These are phyloP conservation scores for Dactylonectria macrodidyma DNA, from an alignment of 2,329 filamentous ascomycete species.

Conservation along the genomic window DNA sequence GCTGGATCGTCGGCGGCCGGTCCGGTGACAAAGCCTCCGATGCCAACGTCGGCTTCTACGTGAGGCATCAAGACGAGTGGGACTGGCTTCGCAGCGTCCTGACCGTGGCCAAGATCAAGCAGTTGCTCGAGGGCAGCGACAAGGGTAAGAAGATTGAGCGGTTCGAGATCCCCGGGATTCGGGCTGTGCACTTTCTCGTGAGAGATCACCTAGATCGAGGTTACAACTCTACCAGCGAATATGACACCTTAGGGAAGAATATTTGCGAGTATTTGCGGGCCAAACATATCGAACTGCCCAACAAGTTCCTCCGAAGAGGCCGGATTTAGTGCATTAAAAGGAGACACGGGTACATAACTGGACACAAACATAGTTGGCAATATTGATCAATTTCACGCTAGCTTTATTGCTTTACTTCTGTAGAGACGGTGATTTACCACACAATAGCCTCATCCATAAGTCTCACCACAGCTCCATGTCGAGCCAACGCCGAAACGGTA, in stretches of 20 bases:
- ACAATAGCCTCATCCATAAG: conserved; percentile 44
- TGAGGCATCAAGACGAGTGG: conserved; percentile 58
- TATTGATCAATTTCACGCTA: conserved; percentile 1
- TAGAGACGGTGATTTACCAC: background rate
- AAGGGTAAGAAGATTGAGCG: conserved; percentile 32
- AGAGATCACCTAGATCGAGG: conserved; percentile 60
- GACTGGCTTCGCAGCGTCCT: conserved; percentile 60
- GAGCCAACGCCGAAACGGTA: conserved; percentile 42
- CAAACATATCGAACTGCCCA: conserved; percentile 59
- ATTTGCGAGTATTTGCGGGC: conserved; percentile 58
- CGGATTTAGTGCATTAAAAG: conserved; percentile 35
- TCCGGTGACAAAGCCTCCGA: conserved; percentile 46
- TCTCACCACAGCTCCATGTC: conserved; percentile 44
- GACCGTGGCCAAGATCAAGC: conserved; percentile 54
- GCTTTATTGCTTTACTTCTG: background rate
- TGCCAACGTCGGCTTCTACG: conserved; percentile 60
- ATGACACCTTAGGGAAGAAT: conserved; percentile 61
- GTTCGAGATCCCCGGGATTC: conserved; percentile 31
- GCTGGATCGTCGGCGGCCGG: conserved; percentile 46
- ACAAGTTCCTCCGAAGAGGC: conserved; percentile 57
- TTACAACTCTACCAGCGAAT: conserved; percentile 55
- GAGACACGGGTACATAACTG: background rate
- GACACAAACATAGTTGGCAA: background rate
- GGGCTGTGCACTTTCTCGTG: conserved; percentile 56
- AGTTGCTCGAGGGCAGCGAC: conserved; percentile 45